A percentile compares a stretch with the other conserved stretches of the same genome.
phyloP scores from a whole-genome alignment of 805 yeast genomes.

The Saccharomycopsis lassenensis region DNA sequence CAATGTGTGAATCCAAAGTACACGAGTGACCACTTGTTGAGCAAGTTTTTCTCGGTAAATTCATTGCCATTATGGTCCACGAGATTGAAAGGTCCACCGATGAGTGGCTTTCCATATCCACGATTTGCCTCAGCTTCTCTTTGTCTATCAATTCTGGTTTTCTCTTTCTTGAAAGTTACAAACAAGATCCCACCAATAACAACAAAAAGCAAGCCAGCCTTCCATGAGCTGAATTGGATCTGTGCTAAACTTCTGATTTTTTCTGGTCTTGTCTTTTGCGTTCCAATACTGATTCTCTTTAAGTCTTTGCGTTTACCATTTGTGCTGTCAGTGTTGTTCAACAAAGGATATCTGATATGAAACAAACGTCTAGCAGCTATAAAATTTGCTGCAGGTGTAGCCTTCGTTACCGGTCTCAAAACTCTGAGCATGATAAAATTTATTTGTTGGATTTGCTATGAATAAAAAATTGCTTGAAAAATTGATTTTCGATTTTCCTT shows the following conservation, averaged over 20 bases:
- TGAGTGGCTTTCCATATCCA: conserved; percentile 83
- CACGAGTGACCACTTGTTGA: conserved; percentile 71
- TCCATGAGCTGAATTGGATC: conserved; percentile 77
- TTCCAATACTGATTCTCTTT: conserved; percentile 74
- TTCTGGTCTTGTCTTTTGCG: conserved; percentile 26
- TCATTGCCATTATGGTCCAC: conserved; percentile 57
- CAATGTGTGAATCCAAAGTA: conserved; percentile 97
- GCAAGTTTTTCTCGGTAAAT: conserved; percentile 69
- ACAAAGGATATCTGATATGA: too few relatives aligned
- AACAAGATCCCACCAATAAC: conserved; percentile 64
- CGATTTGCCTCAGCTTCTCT: conserved; percentile 76
- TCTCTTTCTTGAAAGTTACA: conserved; percentile 63
- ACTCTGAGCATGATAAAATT: too few relatives aligned
- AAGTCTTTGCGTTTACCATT: conserved; percentile 43
- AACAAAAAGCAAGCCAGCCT: conserved; percentile 58
- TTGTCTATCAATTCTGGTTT: conserved; percentile 60
- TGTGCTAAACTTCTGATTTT: conserved; percentile 30
- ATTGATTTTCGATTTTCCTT: too few relatives aligned
- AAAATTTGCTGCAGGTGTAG: too few relatives aligned
- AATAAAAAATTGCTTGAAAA: too few relatives aligned
- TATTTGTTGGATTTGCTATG: too few relatives aligned
- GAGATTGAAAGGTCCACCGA: conserved; percentile 83
- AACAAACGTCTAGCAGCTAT: too few relatives aligned
- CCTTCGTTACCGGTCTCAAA: too few relatives aligned
- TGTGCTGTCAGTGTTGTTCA: conserved; percentile 1